These are phyloP conservation scores for Calophaca sinica DNA, from an alignment of 306 rosid species.

Conservation along the genomic window DNA sequence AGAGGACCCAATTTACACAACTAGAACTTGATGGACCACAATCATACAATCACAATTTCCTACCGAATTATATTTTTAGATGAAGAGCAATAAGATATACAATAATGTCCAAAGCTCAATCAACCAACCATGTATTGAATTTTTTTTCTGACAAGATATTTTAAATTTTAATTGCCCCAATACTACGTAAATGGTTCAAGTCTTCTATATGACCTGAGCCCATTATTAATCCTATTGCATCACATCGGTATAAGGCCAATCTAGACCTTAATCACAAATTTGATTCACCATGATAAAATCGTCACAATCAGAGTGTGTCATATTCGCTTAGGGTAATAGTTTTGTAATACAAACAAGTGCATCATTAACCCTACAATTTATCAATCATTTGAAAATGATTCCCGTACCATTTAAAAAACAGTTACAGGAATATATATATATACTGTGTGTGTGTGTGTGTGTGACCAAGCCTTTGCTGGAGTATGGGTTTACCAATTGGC, in stretches of 20 bases:
- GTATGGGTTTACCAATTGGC: slow-evolving; percentile 62
- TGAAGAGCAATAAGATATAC: not conserved
- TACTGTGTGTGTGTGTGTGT: no score
- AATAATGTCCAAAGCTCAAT: not conserved
- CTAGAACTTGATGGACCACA: no score
- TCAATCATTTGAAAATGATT: slow-evolving; percentile 27
- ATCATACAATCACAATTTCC: no score
- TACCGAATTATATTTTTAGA: not conserved
- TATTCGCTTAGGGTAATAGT: not conserved
- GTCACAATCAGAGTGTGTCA: not conserved
- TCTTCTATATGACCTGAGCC: slow-evolving; percentile 13
- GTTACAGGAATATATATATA: slow-evolving; percentile 1
- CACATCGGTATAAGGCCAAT: not conserved
- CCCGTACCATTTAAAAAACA: slow-evolving; percentile 18
- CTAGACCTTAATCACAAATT: slow-evolving; percentile 26
- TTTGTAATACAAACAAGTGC: slow-evolving; percentile 33
- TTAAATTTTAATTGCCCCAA: not conserved
- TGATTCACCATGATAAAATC: slow-evolving; percentile 33
- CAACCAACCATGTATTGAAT: slow-evolving; percentile 10
- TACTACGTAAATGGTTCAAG: slow-evolving; percentile 1
- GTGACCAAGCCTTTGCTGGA: slow-evolving; percentile 31
- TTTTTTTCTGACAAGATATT: not conserved
- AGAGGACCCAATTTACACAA: no score
- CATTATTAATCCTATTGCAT: slow-evolving; percentile 8
- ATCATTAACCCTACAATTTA: slow-evolving; percentile 30